Evolutionary conservation across 169 alveolate species (phyloP), one percentile per base, ranked within the genome.

Genomic region (Babesia bovis): DNA sequence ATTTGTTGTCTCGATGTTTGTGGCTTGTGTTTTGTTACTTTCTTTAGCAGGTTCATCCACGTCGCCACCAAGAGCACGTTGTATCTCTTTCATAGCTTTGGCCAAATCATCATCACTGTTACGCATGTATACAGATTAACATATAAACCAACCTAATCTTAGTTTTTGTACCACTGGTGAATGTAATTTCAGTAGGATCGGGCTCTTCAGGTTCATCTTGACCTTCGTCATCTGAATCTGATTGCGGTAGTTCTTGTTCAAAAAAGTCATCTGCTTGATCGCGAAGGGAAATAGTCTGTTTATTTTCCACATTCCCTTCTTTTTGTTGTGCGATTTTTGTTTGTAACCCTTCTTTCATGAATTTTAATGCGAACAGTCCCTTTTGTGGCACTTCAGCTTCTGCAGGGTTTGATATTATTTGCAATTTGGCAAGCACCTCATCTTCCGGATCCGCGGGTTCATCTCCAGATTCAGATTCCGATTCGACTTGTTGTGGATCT

Each of bases 321-420:
- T 55, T 82, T 33, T 66, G 44, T 25, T 38, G 53, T 13, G 33
- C 74, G 4, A 63, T 69, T 47, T 68, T 52, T 9, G 51, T 7
- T 47, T 44, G 68, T 21, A 79, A 13, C 15, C 44, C 51, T 19
- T 69, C 72, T 38, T 66, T 45, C 83, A 79, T 79, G 17, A 79
- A 69, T 36, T 63, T 68, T n/a, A 79, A 52, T 0, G 67, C 72
- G 57, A 77, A 77, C 19, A 77, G 40, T 5, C 85, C 85, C 66
- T 77, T 77, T 28, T 55, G 28, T 10, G 82, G 84, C 9, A 69
- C 23, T 7, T 15, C 15, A 6, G 17, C 56, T 15, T 66, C 87
- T 19, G 26, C 15, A 13, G 85, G 76, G 45, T 77, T 71, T 40
- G 76, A 53, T 28, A 77, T 77, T 26, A 77, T 60, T 19, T 77